Base-by-base conservation (phyloP, 2,329 filamentous ascomycete genomes). In the Cercospora beticola region DNA sequence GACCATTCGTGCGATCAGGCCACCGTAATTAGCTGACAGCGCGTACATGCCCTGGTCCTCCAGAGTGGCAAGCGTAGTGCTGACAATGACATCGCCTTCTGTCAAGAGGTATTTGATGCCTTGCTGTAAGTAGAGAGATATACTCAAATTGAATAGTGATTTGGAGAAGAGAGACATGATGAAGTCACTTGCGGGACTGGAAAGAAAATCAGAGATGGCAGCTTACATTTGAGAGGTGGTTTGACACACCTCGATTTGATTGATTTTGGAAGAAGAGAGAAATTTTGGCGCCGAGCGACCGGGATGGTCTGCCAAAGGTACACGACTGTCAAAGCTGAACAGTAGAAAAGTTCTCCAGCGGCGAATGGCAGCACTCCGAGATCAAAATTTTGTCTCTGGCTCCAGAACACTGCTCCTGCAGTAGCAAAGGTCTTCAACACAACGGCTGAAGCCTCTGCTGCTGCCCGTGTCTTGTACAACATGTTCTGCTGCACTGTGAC, bases 41-140 rank as follows among this genome's bases (percentile, higher is more conserved):
- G 94, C 93, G 77, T 98, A 99, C 40, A 93, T 89, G 14, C 95
- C 95, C 82, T 98, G 95, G 4, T 94, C 91, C 52, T 88, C 84
- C 1, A 95, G 86, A 0, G 89, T 89, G 6, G 94, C 90, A 67
- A 98, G 85, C 12, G 89, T 82, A 16, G 92, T 90, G 71, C 99
- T 90, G 61, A 98, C 88, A 73, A 98, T 87, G 1, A 93, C 93
- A 81, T 99, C 95, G 68, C 94, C 95, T 81, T 98, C 93, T 0
- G 95, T 98, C 63, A 99, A 87, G 63, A 98, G 78, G 78, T 98
- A 94, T 80, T 99, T 99, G 75, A 98, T 88, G 21, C 93, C 81
- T 40, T 92, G 94, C 81, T 99, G 95, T 6, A 93, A 83, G 81
- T 93, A 94, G 79, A 98, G 87, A 75, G 90, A 96, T n/a, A 86